Percentiles rank a stretch among this genome's conserved stretches.
Conservation (phyloP, 805 yeast species). For the Metschnikowia shivogae region DNA sequence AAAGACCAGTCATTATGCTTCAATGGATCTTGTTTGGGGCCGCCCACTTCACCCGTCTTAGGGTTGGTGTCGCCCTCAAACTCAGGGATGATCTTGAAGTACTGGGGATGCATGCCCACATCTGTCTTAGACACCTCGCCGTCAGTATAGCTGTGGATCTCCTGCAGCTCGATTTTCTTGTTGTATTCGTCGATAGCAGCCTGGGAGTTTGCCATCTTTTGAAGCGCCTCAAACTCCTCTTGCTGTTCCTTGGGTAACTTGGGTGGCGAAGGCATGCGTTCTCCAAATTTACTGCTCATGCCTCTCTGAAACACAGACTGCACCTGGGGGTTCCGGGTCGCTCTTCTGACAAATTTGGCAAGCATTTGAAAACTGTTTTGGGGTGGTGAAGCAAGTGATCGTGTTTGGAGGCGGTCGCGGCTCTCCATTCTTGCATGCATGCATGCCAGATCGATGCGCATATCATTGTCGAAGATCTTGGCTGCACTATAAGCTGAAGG, state of each 20-base stretch:
- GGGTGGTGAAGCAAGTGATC: no score
- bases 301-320: background rate
- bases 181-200: conserved; percentile 75
- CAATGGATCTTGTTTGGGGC: conserved; percentile 96
- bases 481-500: no score
- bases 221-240: conserved; percentile 86
- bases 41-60: conserved; percentile 90
- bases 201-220: conserved; percentile 74
- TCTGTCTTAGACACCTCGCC: conserved; percentile 33
- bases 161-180: conserved; percentile 32
- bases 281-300: conserved; percentile 18
- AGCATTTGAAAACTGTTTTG: background rate
- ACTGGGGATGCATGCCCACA: conserved; percentile 67
- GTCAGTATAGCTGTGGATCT: conserved; percentile 8
- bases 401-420: no score
- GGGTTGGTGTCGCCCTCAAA: conserved; percentile 95
- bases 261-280: conserved; percentile 51
- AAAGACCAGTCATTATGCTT: conserved; percentile 84
- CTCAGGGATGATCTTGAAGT: conserved; percentile 79
- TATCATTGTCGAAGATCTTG: no score
- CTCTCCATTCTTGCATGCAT: no score
- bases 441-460: no score
- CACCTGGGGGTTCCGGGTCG: background rate
- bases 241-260: conserved; percentile 75
- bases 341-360: background rate